Conservation (phyloP, 768 basidiomycete species). For the Infundibulicybe gibba region DNA sequence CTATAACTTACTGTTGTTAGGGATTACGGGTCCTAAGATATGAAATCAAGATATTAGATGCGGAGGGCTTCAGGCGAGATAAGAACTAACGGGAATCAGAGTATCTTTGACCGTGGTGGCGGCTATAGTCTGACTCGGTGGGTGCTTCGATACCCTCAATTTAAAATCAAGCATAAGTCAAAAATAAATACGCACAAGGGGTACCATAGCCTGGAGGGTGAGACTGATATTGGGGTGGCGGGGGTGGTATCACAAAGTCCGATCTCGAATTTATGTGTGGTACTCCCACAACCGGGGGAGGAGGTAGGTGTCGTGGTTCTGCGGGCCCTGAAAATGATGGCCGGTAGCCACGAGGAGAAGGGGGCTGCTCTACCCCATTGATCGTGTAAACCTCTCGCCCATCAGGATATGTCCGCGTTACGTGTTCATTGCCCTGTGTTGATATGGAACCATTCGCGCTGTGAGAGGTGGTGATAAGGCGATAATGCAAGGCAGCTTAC, state of each 20-base stretch:
- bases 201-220: slow-evolving; percentile 8
- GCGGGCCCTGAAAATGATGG: slow-evolving; percentile 11
- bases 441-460: too few relatives aligned
- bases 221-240: slow-evolving; percentile 20
- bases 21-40: slow-evolving; percentile 12
- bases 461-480: too few relatives aligned
- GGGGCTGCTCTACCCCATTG: slow-evolving; percentile 58
- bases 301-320: slow-evolving; percentile 10
- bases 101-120: slow-evolving; percentile 8
- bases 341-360: slow-evolving; percentile 21
- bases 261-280: slow-evolving; percentile 14
- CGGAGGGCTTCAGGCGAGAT: not conserved
- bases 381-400: slow-evolving; percentile 63
- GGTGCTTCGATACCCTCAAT: slow-evolving; percentile 2
- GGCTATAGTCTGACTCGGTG: slow-evolving; percentile 10
- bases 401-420: slow-evolving; percentile 61
- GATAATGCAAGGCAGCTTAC: slow-evolving; percentile 33
- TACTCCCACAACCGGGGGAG: slow-evolving; percentile 12
- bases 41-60: slow-evolving; percentile 2
- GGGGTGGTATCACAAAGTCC: slow-evolving; percentile 13
- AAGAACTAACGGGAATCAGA: slow-evolving; percentile 7
- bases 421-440: slow-evolving; percentile 69
- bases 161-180: not conserved
- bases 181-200: slow-evolving; percentile 14
- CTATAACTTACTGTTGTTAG: slow-evolving; percentile 6